Evolutionary conservation across 179 eudicot species (phyloP).

Genomic region (Beta macrorhiza): DNA sequence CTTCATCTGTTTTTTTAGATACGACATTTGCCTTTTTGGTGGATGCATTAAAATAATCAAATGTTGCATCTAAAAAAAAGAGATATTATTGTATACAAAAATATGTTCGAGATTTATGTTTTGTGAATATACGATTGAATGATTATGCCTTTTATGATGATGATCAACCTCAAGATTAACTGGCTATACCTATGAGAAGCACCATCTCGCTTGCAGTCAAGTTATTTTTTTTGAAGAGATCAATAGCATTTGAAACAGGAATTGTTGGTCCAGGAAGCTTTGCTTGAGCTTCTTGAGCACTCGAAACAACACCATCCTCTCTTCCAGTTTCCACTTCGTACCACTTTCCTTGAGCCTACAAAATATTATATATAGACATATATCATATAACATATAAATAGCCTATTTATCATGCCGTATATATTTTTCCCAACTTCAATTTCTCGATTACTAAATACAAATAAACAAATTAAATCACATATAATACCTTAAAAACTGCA

Average conservation of each 20-base stretch:
- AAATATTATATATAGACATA: too few species aligned
- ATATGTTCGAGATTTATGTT: too few species aligned
- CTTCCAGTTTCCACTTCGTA: conserved; percentile 55
- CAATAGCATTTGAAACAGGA: conserved; percentile 29
- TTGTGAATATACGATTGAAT: too few species aligned
- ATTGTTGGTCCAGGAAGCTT: conserved; percentile 43
- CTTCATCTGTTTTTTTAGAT: too few species aligned
- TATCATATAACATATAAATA: too few species aligned
- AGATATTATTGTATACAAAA: too few species aligned
- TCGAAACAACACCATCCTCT: conserved; percentile 40
- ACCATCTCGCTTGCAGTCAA: conserved; percentile 36
- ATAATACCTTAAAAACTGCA: conserved; percentile 38
- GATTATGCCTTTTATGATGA: neutral
- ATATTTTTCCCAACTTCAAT: too few species aligned
- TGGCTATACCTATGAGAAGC: conserved; percentile 40
- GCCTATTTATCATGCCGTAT: too few species aligned
- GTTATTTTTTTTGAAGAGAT: conserved; percentile 28
- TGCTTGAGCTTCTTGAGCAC: conserved; percentile 18
- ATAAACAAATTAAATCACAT: too few species aligned
- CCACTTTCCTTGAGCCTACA: conserved; percentile 43
- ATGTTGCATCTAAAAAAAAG: too few species aligned
- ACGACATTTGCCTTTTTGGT: too few species aligned
- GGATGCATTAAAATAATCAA: too few species aligned
- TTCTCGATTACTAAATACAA: neutral
- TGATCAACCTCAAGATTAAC: neutral